These are phyloP conservation scores for Garcileccinum viscosum DNA, from an alignment of 1,284 basidiomycete genomes.

Conservation along the genomic window DNA sequence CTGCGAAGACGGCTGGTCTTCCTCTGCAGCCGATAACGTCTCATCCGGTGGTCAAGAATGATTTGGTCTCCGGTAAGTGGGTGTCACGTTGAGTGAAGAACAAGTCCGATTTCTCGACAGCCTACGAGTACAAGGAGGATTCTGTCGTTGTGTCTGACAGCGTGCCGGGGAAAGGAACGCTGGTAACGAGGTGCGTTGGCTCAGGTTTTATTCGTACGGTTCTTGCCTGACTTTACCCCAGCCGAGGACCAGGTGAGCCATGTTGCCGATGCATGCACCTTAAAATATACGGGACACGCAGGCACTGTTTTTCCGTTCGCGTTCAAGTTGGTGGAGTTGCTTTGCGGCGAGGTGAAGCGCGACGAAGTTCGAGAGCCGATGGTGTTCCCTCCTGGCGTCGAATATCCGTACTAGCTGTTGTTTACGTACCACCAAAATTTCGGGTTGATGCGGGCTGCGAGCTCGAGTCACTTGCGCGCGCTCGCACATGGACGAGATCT, in stretches of 20 bases:
- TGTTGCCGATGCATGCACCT: background rate
- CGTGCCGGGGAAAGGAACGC: slow-evolving; percentile 49
- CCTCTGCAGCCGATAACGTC: slow-evolving; percentile 75
- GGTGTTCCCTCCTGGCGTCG: slow-evolving; percentile 73
- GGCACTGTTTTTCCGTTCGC: slow-evolving; percentile 83
- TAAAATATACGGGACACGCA: slow-evolving; percentile 26
- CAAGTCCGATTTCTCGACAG: slow-evolving; percentile 43
- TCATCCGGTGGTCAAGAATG: slow-evolving; percentile 76
- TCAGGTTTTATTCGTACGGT: background rate
- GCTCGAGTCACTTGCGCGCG: slow-evolving; percentile 28
- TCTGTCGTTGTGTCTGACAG: slow-evolving; percentile 71
- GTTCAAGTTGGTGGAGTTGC: slow-evolving; percentile 71
- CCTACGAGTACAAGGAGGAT: slow-evolving; percentile 80
- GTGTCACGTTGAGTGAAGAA: background rate
- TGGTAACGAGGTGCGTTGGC: slow-evolving; percentile 72
- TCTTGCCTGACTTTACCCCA: slow-evolving; percentile 34
- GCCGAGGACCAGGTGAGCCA: slow-evolving; percentile 76
- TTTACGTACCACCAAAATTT: slow-evolving; percentile 12
- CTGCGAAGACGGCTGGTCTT: slow-evolving; percentile 70
- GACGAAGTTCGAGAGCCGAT: slow-evolving; percentile 75
- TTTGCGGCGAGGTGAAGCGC: slow-evolving; percentile 71
- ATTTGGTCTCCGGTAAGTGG: slow-evolving; percentile 62
- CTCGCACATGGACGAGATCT: slow-evolving; percentile 24
- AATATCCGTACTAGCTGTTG: slow-evolving; percentile 39
- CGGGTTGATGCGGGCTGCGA: slow-evolving; percentile 31